Percentiles rank a stretch among this genome's conserved stretches.
phyloP scores from a whole-genome alignment of 139 green algal genomes.

The Tetraselmis chui region DNA sequence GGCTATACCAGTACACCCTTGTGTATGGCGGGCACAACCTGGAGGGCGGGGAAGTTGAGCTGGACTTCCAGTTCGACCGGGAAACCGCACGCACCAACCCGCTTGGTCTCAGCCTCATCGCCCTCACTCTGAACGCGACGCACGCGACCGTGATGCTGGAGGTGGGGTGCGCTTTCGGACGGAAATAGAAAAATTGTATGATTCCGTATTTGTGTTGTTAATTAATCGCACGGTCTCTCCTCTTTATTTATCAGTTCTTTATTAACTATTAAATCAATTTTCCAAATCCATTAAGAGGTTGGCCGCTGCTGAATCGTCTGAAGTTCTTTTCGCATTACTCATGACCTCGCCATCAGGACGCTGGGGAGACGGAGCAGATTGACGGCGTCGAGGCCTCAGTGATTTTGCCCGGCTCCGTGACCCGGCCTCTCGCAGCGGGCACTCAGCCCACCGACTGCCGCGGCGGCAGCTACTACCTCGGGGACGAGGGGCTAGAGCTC shows the following conservation, averaged over 20 bases:
- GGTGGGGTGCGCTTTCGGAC: too few relatives aligned
- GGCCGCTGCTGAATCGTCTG: not conserved
- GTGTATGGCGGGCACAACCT: not conserved
- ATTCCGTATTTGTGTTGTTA: too few relatives aligned
- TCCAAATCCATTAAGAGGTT: not conserved
- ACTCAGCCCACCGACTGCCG: not conserved
- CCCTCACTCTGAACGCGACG: not conserved
- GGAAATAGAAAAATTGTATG: too few relatives aligned
- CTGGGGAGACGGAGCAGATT: not conserved
- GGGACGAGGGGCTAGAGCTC: not conserved
- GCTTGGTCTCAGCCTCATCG: not conserved
- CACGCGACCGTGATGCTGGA: not conserved
- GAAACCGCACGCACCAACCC: not conserved
- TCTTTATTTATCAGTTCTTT: not conserved
- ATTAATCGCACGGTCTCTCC: not conserved
- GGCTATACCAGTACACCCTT: not conserved
- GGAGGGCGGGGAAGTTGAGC: not conserved
- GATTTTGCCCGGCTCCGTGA: not conserved
- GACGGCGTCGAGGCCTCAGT: not conserved
- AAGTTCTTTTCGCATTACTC: not conserved
- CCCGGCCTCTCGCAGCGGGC: not conserved
- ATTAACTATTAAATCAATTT: not conserved
- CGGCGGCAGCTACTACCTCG: not conserved
- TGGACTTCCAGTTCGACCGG: not conserved
- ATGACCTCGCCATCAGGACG: not conserved